phyloP scores from a whole-genome alignment of 2,329 filamentous ascomycete species.

The Pseudogymnoascus sp. region DNA sequence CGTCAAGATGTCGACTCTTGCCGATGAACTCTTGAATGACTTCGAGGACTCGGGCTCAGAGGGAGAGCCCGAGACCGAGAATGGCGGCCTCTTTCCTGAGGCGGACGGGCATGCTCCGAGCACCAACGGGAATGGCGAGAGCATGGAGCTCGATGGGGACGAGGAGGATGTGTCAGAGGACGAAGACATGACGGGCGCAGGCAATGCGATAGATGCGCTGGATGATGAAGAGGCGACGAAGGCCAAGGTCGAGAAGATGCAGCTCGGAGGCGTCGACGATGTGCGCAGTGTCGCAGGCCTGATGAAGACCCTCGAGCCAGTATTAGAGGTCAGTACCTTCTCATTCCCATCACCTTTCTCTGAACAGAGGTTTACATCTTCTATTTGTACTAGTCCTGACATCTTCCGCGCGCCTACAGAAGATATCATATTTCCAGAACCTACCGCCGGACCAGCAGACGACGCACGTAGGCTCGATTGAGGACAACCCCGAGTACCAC shows the following conservation, averaged over 20 bases:
- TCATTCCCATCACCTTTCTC: conserved; percentile 18
- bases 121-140: conserved; percentile 23
- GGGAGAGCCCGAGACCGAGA: conserved; percentile 52
- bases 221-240: conserved; percentile 64
- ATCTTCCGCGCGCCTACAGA: conserved; percentile 50
- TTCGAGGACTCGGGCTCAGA: conserved; percentile 82
- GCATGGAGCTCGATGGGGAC: conserved; percentile 52
- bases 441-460: conserved; percentile 56
- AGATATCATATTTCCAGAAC: conserved; percentile 69
- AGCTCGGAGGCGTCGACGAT: conserved; percentile 63
- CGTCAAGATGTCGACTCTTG: conserved; percentile 70
- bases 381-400: conserved; percentile 58
- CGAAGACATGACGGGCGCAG: conserved; percentile 43
- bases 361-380: conserved; percentile 53
- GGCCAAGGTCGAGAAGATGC: conserved; percentile 74
- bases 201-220: conserved; percentile 38
- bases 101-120: conserved; percentile 28
- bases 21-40: conserved; percentile 86
- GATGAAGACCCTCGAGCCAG: conserved; percentile 72
- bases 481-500: conserved; percentile 87
- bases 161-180: conserved; percentile 53
- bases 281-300: conserved; percentile 70
- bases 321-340: conserved; percentile 64
- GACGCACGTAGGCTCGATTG: conserved; percentile 68
- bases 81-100: conserved; percentile 35